Evolutionary conservation across 2,329 filamentous ascomycete species (phyloP), one percentile per base, ranked within the genome.

Genomic region (Clonostachys sp.): DNA sequence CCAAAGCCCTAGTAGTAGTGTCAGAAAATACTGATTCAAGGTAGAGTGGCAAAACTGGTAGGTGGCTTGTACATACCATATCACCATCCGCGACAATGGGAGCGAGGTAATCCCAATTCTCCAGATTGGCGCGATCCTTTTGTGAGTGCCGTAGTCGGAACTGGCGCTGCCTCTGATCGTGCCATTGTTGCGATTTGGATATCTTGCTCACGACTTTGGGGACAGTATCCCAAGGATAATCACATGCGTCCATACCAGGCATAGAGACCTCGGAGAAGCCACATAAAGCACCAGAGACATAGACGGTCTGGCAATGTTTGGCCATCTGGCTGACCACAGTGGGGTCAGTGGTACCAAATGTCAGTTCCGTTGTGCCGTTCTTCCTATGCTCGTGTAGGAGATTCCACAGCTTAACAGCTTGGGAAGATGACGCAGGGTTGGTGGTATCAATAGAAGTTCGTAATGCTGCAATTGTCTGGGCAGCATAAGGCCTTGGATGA

Each of bases 51-150:
- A n/a, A n/a, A n/a, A n/a, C n/a, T n/a, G n/a, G 24, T 30, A 30
- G 24, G 9, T 30, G 2, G 24, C 24, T 30, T 30, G 10, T 30
- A 30, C 24, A 30, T 30, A 30, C 24, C 24, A 71, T 70, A 48
- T 72, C 68, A 7, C 61, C 67, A 48, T 71, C 68, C 4, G 68
- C 67, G 0, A 71, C 55, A 42, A 71, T 68, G 2, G 67, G 67
- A 4, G 62, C 60, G 45, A 70, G 47, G 50, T 65, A 71, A 47
- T 70, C 67, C 54, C 60, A 64, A 42, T 63, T 58, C 51, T 70
- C 66, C 1, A 70, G 52, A 4, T 49, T 41, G 7, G 53, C 57
- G 2, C 68, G 57, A 34, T 65, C 55, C 14, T 54, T 57, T 34
- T 60, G 53, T 2, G 57, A 38, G 41, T 65, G 57, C 4, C 58